Evolutionary conservation across 1,284 basidiomycete genomes (phyloP), one percentile per base, ranked within the genome.

Genomic region (Austroboletus olivaceoglutinosus): DNA sequence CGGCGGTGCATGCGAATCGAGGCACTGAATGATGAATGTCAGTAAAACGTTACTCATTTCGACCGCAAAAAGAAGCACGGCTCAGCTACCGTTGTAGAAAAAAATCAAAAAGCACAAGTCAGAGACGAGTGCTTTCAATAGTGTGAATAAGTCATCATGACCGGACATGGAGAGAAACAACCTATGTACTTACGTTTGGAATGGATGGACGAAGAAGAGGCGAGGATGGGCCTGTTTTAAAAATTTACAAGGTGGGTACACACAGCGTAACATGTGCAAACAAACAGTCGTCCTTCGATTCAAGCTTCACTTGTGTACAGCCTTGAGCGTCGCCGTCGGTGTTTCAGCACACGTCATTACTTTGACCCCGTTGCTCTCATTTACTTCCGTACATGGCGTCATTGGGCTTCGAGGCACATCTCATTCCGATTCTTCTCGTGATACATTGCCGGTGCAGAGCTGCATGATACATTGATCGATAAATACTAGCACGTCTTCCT

Each of bases 81-180:
- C 71, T 87, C 84, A 86, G 83, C 71, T 79, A 79, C 76, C 77
- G 78, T 78, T 78, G 78, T 78, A 80, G 75, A 71, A 64, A 67
- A 45, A 68, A 59, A 68, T 74, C 75, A 76, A 53, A 49, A 65
- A 63, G 51, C 61, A 63, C 61, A 56, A 54, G 62, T 63, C 62
- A 54, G 16, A 54, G 63, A 64, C 68, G 39, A 53, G 58, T 60
- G 58, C 56, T 61, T 71, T 80, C 78, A 63, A 73, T n/a, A 75
- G 74, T 78, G 74, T 77, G 73, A 77, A 77, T 73, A 62, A 60
- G 65, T 76, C 73, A 76, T 76, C 73, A 74, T 57, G 50, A 61
- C 63, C 12, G 79, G 71, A 76, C 75, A 73, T 67, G 67, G 53
- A 61, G 52, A 43, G 44, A 40, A 46, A 43, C n/a, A n/a, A n/a